Base-by-base conservation (phyloP, 1,284 basidiomycete genomes). In the Neonothopanus nambi region DNA sequence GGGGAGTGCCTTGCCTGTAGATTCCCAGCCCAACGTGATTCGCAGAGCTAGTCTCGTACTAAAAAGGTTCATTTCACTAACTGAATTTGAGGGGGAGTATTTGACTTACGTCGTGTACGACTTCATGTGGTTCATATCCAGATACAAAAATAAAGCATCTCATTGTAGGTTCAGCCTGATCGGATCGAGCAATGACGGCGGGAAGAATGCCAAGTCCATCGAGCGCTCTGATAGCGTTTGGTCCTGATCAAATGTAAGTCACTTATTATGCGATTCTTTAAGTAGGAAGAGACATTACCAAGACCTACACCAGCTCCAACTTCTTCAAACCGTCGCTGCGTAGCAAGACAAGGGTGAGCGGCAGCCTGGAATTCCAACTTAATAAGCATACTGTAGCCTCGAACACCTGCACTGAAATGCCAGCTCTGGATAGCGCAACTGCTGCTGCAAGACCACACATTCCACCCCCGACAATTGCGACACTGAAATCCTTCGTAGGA, bases 271-370 rank as follows among this genome's bases (percentile, higher is more conserved):
- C 40, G 13, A 24, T 43, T n/a, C 43, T 20, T 7, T 46, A 48
- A 33, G 47, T 13, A 37, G 23, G 12, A 26, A 12, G 36, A 9
- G 15, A 39, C n/a, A 64, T 47, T 54, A 79, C 81, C 81, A 39
- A 85, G 55, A 13, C 74, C 77, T 30, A 83, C 73, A 0, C 80
- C 80, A 18, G 81, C 79, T 5, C 80, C 80, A 37, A 82, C 71
- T 61, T 60, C 59, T 26, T 50, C 54, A n/a, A 58, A 55, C 21
- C 37, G 26, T 6, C 21, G 24, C 51, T 56, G 37, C 6, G 23
- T 18, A 39, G n/a, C 12, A 33, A 35, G 7, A 33, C 24, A 11
- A 12, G 33, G 5, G 15, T 13, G 40, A 42, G 17, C 30, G 30
- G 13, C 24, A n/a, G n/a, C 15, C 18, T 17, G 17, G 24, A 15